Base-by-base conservation (phyloP, 2,329 filamentous ascomycete genomes). In the Simplicillium aogashimaense region DNA sequence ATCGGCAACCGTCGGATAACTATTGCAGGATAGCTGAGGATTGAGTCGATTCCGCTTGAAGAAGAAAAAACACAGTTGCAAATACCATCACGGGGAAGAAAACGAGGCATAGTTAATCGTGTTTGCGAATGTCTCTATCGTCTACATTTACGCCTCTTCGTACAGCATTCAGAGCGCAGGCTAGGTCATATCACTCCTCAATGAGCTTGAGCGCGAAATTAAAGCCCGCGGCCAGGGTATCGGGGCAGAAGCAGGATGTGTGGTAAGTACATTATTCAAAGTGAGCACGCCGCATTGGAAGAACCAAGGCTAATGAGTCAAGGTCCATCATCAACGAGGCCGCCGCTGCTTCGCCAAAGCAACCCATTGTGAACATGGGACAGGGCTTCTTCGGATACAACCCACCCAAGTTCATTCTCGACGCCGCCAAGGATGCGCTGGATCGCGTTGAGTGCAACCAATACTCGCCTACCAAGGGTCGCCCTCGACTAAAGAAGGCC, bases 401-500 rank as follows among this genome's bases (percentile, higher is more conserved):
- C 57, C 90, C 90, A 42, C 90, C 90, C 7, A 64, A 81, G 29
- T 97, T 95, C 61, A 87, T 95, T 48, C 70, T 95, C 48, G 76
- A 95, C 52, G 92, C 92, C 33, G 92, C 92, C 38, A 97, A 95
- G 64, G 70, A 82, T 31, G 89, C 90, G 31, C 74, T 98, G 38
- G 83, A 95, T 56, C 76, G 79, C 38, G 90, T 98, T 16, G 92
- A 97, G 50, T 95, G 90, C 74, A 98, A 98, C 63, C 92, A 98
- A 70, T 98, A 98, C 72, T 90, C 88, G 16, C 92, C 89, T 3
- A 95, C 92, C 15, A 92, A 88, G 72, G 92, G 92, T 45, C 81
- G 90, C 7, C 90, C 92, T 33, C 77, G 90, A 41, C 72, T 98
- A 55, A 90, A 83, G 72, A 86, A 97, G 69, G 92, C 92, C 38